Evolutionary conservation across 2,329 filamentous ascomycete genomes (phyloP), one percentile per base, ranked within the genome.

Genomic region (Blastomyces gilchristii): DNA sequence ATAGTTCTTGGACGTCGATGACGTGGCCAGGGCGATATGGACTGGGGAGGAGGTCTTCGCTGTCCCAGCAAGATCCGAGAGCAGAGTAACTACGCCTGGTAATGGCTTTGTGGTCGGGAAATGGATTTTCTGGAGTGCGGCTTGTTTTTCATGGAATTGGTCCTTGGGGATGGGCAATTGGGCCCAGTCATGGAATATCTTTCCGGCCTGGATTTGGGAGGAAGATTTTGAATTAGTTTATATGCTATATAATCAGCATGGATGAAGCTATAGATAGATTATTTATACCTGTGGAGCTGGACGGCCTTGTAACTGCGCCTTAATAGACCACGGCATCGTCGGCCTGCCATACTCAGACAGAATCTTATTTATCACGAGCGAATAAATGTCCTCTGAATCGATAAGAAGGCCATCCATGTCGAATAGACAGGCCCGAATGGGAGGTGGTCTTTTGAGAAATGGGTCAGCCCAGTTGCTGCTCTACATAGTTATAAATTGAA

Each of bases 361-460:
- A 47, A 97, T 83, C 31, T 85, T 80, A 77, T 99, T 97, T 65
- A 91, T 88, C 76, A 89, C 88, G 34, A 84, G 74, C 0, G 91
- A 94, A 80, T 97, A 97, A 64, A 85, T 80, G 72, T 97, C 94
- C 80, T 97, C 94, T 43, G 90, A 91, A 77, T 97, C 87, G 73
- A 99, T 89, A 25, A 99, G 85, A 45, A 99, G 87, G 65, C 94
- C 94, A 76, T 99, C 94, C 92, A 97, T 97, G 80, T 99, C 94
- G 75, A 99, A 97, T 67, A 99, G 87, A 76, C 92, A 97, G 69
- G 93, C 94, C 69, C 91, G 85, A 64, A 97, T 82, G 57, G 88
- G 86, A 25, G 90, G 88, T 75, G 91, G 87, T 73, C 88, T 90
- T 37, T 37, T 58, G 43, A 28, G 39, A 57, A 31, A 37, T 31